Evolutionary conservation across 768 basidiomycete species (phyloP).

Genomic region (Gautieria morchelliformis): DNA sequence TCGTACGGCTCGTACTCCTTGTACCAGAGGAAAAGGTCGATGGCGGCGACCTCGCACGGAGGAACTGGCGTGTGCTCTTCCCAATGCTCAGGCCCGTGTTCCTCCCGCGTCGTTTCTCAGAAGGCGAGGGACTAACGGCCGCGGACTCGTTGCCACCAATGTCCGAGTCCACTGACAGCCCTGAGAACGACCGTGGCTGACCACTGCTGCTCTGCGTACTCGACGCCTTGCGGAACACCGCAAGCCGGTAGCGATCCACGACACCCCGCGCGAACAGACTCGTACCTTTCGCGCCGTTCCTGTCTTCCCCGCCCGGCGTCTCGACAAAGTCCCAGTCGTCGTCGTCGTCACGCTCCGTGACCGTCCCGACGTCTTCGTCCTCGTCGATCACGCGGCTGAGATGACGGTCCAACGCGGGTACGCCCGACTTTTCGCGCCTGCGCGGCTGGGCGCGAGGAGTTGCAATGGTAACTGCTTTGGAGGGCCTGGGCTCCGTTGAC

Average conservation of each 20-base stretch:
- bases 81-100: constrained; percentile 61
- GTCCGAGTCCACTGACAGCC: constrained; percentile 48
- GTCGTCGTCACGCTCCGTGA: constrained; percentile 43
- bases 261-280: constrained; percentile 88
- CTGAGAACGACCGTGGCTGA: constrained; percentile 43
- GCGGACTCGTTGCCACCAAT: constrained; percentile 16
- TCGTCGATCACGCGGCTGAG: constrained; percentile 44
- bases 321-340: constrained; percentile 93
- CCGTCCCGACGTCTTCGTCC: constrained; percentile 29
- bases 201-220: constrained; percentile 39
- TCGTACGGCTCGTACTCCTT: background rate
- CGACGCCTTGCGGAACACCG: constrained; percentile 78
- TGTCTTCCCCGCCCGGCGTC: constrained; percentile 69
- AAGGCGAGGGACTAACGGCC: constrained; percentile 35
- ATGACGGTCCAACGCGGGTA: constrained; percentile 69
- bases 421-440: constrained; percentile 75
- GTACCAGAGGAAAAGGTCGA: constrained; percentile 20
- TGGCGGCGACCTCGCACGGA: constrained; percentile 62
- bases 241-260: constrained; percentile 77
- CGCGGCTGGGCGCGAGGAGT: constrained; percentile 22
- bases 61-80: constrained; percentile 62
- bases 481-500: constrained; percentile 11
- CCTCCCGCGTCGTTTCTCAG: constrained; percentile 56
- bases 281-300: constrained; percentile 69
- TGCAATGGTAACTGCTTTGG: constrained; percentile 10